Conservation (phyloP, 179 eudicot species). For the Drosera spatulata region DNA sequence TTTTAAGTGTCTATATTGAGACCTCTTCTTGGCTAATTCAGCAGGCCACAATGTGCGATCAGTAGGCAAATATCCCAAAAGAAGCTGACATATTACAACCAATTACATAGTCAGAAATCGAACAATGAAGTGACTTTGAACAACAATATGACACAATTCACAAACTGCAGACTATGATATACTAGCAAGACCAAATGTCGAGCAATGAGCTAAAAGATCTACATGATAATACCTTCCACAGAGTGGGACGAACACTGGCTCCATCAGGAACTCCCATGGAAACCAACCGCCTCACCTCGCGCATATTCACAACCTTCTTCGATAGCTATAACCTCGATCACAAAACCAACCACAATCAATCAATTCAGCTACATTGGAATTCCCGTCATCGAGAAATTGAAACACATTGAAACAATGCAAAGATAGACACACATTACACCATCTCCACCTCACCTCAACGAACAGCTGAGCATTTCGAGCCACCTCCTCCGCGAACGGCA, state of each 20-base stretch:
- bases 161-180: too few relatives aligned
- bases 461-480: conserved; percentile 75
- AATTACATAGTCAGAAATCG: neutral
- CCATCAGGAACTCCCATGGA: conserved; percentile 85
- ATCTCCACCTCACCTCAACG: conserved; percentile 41
- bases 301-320: conserved; percentile 76
- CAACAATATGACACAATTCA: neutral
- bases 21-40: too few relatives aligned
- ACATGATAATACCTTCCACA: conserved; percentile 62
- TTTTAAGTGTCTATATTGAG: conserved; percentile 26
- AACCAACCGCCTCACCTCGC: conserved; percentile 76
- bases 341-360: too few relatives aligned
- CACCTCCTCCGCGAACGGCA: conserved; percentile 40
- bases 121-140: neutral
- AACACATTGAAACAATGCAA: too few relatives aligned
- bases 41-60: conserved; percentile 70
- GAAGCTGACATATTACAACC: conserved; percentile 42
- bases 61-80: conserved; percentile 68
- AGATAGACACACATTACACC: too few relatives aligned
- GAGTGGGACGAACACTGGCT: conserved; percentile 68
- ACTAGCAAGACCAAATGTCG: too few relatives aligned
- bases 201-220: too few relatives aligned
- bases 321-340: conserved; percentile 34
- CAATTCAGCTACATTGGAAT: neutral
- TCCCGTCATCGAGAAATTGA: neutral